Evolutionary conservation across 2,329 filamentous ascomycete genomes (phyloP), one percentile per base, ranked within the genome.

Genomic region (Teratosphaeria epicoccoides): DNA sequence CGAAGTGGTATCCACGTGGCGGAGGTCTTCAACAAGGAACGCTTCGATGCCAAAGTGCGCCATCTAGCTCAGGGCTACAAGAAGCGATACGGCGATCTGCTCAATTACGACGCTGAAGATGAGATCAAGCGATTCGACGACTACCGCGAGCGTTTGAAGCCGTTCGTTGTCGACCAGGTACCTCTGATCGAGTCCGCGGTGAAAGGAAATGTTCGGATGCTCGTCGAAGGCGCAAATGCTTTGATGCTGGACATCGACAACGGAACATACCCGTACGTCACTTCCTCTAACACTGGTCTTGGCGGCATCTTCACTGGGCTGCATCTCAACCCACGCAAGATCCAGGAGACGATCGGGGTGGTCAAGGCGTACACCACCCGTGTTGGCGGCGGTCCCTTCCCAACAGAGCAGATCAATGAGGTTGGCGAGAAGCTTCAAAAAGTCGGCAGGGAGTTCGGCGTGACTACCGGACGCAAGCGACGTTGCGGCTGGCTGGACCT

Each of bases 211-310:
- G 73, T 72, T 33, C 77, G 77, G 50, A 82, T 87, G 57, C 73
- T 87, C 2, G 75, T 87, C 10, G 84, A 88, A 69, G 84, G 83
- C 49, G 82, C 82, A 33, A 80, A 84, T 60, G 80, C 80, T 9
- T 71, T 85, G 49, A 83, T 87, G 81, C 71, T 86, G 50, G 83
- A 86, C 63, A 74, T 85, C 52, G 79, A 79, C 63, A 77, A 78
- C 59, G 76, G 77, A 52, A 81, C 79, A 44, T 84, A 83, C 59
- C 81, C 81, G 28, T 79, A 72, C 59, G 79, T 82, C 43, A 81
- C 78, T 48, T 80, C 76, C 43, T 81, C 78, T 52, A 82, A 73
- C 65, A 82, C 79, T 24, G 76, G 76, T 26, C 72, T 80, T 43
- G 78, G 77, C 46, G 82, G 82, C 55, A 77, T 83, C 55, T 76